Conservation (phyloP, 495 filamentous ascomycete species). For the Penicillium canariense region DNA sequence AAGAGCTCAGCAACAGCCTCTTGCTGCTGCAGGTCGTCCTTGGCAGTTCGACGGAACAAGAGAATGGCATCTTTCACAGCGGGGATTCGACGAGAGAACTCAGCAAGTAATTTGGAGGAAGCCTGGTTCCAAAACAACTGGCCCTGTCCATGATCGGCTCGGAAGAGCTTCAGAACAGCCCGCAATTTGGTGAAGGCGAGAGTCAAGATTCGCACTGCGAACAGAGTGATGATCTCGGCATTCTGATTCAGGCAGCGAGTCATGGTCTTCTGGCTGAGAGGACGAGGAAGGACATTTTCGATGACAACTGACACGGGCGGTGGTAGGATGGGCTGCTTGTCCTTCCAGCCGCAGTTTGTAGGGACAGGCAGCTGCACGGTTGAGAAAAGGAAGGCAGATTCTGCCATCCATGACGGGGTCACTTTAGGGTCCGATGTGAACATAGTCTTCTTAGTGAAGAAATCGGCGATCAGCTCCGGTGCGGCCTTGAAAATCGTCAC, state of each 20-base stretch:
- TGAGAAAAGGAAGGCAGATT: conserved; percentile 81
- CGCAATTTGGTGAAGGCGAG: conserved; percentile 76
- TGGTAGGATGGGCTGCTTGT: conserved; percentile 53
- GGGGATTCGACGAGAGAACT: conserved; percentile 78
- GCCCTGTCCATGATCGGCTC: conserved; percentile 34
- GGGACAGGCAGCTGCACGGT: conserved; percentile 72
- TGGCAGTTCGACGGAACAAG: conserved; percentile 61
- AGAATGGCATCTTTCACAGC: conserved; percentile 71
- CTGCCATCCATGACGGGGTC: conserved; percentile 90
- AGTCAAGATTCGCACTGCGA: conserved; percentile 74
- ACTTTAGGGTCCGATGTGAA: conserved; percentile 90
- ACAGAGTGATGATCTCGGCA: conserved; percentile 72
- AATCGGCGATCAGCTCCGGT: conserved; percentile 81
- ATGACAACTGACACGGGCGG: conserved; percentile 73
- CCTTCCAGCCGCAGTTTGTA: conserved; percentile 61
- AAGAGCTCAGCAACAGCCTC: conserved; percentile 75
- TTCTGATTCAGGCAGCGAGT: conserved; percentile 75
- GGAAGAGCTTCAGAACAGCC: conserved; percentile 45
- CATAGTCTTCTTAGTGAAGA: conserved; percentile 73
- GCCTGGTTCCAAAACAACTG: conserved; percentile 64
- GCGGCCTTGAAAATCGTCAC: conserved; percentile 73
- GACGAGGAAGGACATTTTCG: conserved; percentile 83
- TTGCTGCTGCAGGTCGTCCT: conserved; percentile 69
- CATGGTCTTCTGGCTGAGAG: conserved; percentile 72
- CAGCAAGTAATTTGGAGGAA: conserved; percentile 59